Conservation (phyloP, 2,329 filamentous ascomycete genomes). For the Fusarium scirpi region DNA sequence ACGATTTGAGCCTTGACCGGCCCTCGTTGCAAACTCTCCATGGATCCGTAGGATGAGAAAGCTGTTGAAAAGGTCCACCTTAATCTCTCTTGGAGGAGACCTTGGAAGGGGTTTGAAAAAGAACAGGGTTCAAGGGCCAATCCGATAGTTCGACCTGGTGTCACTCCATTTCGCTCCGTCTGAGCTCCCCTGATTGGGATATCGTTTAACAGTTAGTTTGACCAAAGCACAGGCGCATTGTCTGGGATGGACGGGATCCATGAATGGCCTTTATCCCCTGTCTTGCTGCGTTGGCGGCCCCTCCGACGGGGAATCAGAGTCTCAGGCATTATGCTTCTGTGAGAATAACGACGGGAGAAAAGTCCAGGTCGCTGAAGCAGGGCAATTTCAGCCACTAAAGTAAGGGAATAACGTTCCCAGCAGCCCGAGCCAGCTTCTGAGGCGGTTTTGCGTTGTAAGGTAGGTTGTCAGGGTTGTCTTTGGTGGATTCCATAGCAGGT, state of each 20-base stretch:
- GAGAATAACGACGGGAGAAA: slow-evolving; percentile 8
- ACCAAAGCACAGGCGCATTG: slow-evolving; percentile 29
- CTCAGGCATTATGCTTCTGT: slow-evolving; percentile 5
- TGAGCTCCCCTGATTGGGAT: slow-evolving; percentile 35
- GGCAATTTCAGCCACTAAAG: slow-evolving; percentile 10
- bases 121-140: slow-evolving; percentile 32
- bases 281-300: slow-evolving; percentile 20
- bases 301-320: slow-evolving; percentile 7
- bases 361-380: slow-evolving; percentile 10
- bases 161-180: slow-evolving; percentile 36
- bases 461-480: slow-evolving; percentile 8
- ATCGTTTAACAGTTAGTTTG: slow-evolving; percentile 29
- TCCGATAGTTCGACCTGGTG: slow-evolving; percentile 33
- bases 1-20: slow-evolving; percentile 18
- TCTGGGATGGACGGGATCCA: slow-evolving; percentile 37
- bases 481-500: slow-evolving; percentile 21
- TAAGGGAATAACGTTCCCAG: slow-evolving; percentile 10
- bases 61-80: slow-evolving; percentile 30
- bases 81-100: slow-evolving; percentile 41
- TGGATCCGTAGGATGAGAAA: slow-evolving; percentile 30
- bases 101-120: slow-evolving; percentile 35
- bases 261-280: slow-evolving; percentile 13
- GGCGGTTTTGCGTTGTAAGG: slow-evolving; percentile 13
- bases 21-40: slow-evolving; percentile 31
- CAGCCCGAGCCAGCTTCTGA: slow-evolving; percentile 4